Evolutionary conservation across 2,329 filamentous ascomycete species (phyloP).

Genomic region (Penicillium aurantiogriseum): DNA sequence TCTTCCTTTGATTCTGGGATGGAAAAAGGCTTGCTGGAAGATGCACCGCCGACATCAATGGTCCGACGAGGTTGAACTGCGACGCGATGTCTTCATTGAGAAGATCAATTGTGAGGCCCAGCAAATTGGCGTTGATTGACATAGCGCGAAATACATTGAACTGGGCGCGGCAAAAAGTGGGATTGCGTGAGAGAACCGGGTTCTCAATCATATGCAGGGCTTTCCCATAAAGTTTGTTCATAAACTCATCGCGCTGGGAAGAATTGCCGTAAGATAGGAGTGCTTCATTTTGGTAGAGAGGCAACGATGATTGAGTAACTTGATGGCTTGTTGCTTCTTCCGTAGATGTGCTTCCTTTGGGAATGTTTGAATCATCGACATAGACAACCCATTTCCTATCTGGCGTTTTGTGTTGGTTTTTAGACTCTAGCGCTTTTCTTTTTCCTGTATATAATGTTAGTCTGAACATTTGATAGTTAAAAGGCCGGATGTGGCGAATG

Average conservation of each 20-base stretch:
- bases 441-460: constrained; percentile 6
- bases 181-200: neutral
- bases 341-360: neutral
- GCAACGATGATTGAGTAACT: neutral
- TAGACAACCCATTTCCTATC: constrained; percentile 19
- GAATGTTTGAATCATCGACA: constrained; percentile 1
- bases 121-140: constrained; percentile 12
- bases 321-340: neutral
- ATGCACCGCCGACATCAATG: constrained; percentile 1
- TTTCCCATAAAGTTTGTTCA: neutral
- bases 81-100: constrained; percentile 20
- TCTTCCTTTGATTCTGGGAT: constrained; percentile 12
- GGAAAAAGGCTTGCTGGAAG: constrained; percentile 20
- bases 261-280: no score
- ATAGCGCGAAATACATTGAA: constrained; percentile 15
- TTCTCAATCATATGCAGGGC: neutral
- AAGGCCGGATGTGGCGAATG: neutral
- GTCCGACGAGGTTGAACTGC: constrained; percentile 18
- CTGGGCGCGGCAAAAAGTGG: neutral
- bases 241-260: no score
- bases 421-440: constrained; percentile 12
- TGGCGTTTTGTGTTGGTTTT: neutral
- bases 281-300: no score
- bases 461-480: neutral
- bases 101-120: constrained; percentile 15